Evolutionary conservation across 805 yeast species (phyloP), one percentile per base, ranked within the genome.

Genomic region (Nakazawaea peltata): DNA sequence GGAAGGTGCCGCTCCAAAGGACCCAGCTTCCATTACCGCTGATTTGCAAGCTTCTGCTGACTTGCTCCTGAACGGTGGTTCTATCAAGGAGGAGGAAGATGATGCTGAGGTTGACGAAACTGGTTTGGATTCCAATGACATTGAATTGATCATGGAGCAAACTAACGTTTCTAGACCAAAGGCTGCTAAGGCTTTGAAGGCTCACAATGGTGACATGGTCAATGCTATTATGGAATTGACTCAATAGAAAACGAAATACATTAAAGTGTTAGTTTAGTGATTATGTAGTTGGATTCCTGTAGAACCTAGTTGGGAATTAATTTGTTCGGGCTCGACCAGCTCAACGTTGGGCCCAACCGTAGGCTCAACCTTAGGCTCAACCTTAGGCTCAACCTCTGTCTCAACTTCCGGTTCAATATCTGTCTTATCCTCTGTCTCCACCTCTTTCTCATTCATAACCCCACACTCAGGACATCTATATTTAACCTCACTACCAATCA

Each of bases 161-260:
- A 82, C 97, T 54, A 81, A 77, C 54, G 92, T 78, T 44, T 74
- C 95, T 38, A 80, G 87, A 69, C 77, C 75, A 52, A 84, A 85
- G 73, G 97, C 97, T 46, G 84, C 77, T 52, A 82, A 81, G 63
- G 95, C 97, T 51, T 74, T 92, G 63, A 81, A 72, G 61, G 80
- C 74, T 49, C 86, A 88, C 71, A 74, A 83, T 52, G 87, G 88
- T 63, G 97, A 92, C 63, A 79, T 92, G 66, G 97, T 92, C 59
- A 87, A 88, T 61, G 90, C 97, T 50, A 86, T 90, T 63, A 85
- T 90, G 95, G 77, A 82, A 46, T 70, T 81, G 61, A 61, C 70
- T 28, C 38, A n/a, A n/a, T n/a, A n/a, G n/a, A n/a, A n/a, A n/a
- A n/a, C n/a, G n/a, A n/a, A n/a, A n/a, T n/a, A n/a, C n/a, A n/a